A percentile compares a stretch with the other conserved stretches of the same genome.
Conservation (phyloP, 805 yeast genomes). For the Pichia eremophila region DNA sequence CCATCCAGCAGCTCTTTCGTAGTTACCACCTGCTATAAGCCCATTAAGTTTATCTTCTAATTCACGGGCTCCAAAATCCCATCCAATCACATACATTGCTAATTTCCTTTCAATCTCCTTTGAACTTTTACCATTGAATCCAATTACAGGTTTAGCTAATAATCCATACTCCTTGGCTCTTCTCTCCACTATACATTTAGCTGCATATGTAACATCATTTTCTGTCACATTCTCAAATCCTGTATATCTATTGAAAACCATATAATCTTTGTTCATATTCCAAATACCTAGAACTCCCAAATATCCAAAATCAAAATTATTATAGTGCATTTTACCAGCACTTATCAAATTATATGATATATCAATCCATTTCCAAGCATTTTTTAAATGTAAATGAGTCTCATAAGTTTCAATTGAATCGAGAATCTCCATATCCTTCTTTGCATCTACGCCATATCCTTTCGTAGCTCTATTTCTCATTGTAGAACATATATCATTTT, state of each 20-base stretch:
- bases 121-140: slow-evolving; percentile 36
- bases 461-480: slow-evolving; percentile 62
- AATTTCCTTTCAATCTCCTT: slow-evolving; percentile 61
- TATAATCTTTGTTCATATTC: slow-evolving; percentile 56
- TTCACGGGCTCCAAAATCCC: slow-evolving; percentile 74
- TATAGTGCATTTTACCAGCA: slow-evolving; percentile 58
- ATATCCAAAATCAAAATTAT: slow-evolving; percentile 70
- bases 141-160: slow-evolving; percentile 33
- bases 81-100: slow-evolving; percentile 79
- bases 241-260: slow-evolving; percentile 32
- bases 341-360: slow-evolving; percentile 58
- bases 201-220: slow-evolving; percentile 38
- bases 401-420: slow-evolving; percentile 42
- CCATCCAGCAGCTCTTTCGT: slow-evolving; percentile 95
- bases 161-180: slow-evolving; percentile 36
- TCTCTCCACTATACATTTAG: slow-evolving; percentile 38
- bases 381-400: slow-evolving; percentile 49
- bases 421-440: slow-evolving; percentile 49
- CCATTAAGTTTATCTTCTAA: slow-evolving; percentile 57
- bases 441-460: slow-evolving; percentile 67
- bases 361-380: slow-evolving; percentile 89
- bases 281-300: slow-evolving; percentile 87
- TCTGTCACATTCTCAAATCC: slow-evolving; percentile 26
- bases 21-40: slow-evolving; percentile 48
- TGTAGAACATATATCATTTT: slow-evolving; percentile 63